These are phyloP conservation scores for Juncus inflexus DNA, from an alignment of 176 grass and related monocot genomes.

Conservation along the genomic window DNA sequence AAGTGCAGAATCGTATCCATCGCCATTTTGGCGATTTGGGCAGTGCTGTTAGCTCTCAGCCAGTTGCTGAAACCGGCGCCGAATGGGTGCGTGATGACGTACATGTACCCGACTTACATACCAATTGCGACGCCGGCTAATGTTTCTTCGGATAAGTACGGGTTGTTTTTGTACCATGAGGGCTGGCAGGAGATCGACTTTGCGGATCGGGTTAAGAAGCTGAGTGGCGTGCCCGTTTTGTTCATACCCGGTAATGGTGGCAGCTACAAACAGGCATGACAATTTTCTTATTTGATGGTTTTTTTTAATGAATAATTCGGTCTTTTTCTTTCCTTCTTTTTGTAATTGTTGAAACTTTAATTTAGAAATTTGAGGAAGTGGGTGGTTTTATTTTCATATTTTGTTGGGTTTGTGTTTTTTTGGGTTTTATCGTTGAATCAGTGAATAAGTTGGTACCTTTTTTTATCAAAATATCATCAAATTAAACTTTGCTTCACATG, in stretches of 20 bases:
- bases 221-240: conserved; percentile 71
- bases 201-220: conserved; percentile 49
- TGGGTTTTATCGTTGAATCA: too few relatives aligned
- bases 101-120: conserved; percentile 99
- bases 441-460: background rate
- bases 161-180: conserved; percentile 90
- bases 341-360: conserved; percentile 12
- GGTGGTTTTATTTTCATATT: background rate
- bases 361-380: conserved; percentile 15
- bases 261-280: conserved; percentile 85
- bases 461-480: conserved; percentile 3
- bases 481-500: too few relatives aligned
- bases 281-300: background rate
- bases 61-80: conserved; percentile 66
- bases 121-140: conserved; percentile 63
- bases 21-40: conserved; percentile 45
- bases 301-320: background rate
- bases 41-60: conserved; percentile 48
- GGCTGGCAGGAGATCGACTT: conserved; percentile 98
- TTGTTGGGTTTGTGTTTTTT: background rate
- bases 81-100: conserved; percentile 87
- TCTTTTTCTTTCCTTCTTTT: background rate
- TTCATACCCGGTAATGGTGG: conserved; percentile 95
- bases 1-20: conserved; percentile 49
- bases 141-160: conserved; percentile 73